These are phyloP conservation scores for Balamuthia mandrillaris DNA, from an alignment of 208 protist species.

Conservation along the genomic window DNA sequence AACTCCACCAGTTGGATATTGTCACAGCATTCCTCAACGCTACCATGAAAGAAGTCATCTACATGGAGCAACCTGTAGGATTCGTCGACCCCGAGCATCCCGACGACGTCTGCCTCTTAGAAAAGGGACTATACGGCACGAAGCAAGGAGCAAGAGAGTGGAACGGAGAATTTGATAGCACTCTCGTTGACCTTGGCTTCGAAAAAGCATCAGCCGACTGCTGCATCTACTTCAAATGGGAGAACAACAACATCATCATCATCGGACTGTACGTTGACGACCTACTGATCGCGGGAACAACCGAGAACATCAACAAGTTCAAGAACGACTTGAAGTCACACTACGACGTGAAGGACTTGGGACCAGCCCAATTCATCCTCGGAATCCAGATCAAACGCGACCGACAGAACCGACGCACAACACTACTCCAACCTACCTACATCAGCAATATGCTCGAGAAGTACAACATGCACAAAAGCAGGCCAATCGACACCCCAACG, in stretches of 20 bases:
- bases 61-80: background rate
- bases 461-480: background rate
- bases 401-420: background rate
- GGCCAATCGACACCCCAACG: background rate
- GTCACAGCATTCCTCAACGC: background rate
- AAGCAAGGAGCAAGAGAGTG: background rate
- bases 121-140: background rate
- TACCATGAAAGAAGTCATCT: background rate
- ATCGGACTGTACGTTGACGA: conserved; percentile 5
- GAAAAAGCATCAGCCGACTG: background rate
- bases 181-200: background rate
- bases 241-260: background rate
- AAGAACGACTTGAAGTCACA: background rate
- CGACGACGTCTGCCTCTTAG: background rate
- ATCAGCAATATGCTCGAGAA: background rate
- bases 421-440: background rate
- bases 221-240: background rate
- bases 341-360: background rate
- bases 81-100: background rate
- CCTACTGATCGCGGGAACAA: background rate
- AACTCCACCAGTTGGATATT: background rate
- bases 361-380: background rate
- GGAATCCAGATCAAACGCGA: background rate
- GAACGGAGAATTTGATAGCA: background rate
- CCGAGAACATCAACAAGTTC: background rate